A percentile compares a stretch with the other conserved stretches of the same genome.
Conservation (phyloP, 495 filamentous ascomycete genomes). For the Neurospora discreta region DNA sequence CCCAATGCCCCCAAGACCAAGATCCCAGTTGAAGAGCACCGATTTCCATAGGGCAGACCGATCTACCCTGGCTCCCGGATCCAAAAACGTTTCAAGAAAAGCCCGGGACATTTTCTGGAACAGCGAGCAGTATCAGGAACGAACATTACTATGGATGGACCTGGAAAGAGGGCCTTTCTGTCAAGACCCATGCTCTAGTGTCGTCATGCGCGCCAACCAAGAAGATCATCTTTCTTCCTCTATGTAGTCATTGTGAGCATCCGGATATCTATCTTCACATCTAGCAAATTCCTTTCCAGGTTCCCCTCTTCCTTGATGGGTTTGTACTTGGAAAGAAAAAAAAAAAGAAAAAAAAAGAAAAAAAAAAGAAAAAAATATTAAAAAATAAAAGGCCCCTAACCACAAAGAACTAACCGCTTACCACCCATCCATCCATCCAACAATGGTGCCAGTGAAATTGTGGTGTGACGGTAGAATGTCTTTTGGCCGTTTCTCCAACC, state of each 20-base stretch:
- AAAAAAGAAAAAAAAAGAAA: no score
- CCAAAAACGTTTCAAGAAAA: background rate
- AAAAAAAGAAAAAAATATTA: no score
- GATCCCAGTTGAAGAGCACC: background rate
- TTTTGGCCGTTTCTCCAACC: background rate
- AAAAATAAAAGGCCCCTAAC: no score
- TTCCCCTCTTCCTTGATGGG: background rate
- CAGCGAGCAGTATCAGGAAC: background rate
- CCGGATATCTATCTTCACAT: background rate
- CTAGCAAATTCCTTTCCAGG: no score
- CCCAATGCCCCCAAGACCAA: background rate
- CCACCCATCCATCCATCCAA: background rate
- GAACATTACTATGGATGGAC: background rate
- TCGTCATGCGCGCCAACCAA: background rate
- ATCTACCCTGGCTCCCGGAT: background rate
- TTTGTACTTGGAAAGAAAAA: background rate
- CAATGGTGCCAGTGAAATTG: background rate
- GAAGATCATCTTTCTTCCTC: background rate
- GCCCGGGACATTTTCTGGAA: background rate
- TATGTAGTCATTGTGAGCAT: background rate
- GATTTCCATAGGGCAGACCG: background rate
- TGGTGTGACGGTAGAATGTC: background rate
- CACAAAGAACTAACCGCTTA: background rate
- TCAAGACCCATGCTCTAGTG: no score
- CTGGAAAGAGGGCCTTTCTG: background rate